Evolutionary conservation across 345 rosid genomes (phyloP).

Genomic region (Lepidium sativum): DNA sequence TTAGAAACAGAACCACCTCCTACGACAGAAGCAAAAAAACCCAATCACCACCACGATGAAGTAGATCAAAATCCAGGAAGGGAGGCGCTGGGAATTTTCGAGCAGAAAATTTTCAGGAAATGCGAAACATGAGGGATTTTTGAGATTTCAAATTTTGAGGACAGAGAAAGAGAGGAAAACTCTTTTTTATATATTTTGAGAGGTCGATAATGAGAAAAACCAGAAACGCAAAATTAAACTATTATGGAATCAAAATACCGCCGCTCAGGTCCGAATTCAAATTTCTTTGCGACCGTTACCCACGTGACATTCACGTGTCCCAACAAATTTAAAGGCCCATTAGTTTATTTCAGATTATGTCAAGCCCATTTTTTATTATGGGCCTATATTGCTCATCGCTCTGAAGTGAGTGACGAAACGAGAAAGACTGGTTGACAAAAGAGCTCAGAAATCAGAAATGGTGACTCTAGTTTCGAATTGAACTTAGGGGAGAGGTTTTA

Average conservation of each 20-base stretch:
- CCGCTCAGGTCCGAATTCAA: conserved; percentile 52
- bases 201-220: conserved; percentile 19
- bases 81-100: neutral
- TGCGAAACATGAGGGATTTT: conserved; percentile 1
- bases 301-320: conserved; percentile 27
- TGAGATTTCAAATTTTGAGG: conserved; percentile 22
- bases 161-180: neutral
- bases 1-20: neutral
- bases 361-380: neutral
- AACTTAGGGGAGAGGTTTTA: neutral
- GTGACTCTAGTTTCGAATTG: conserved; percentile 11
- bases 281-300: conserved; percentile 19
- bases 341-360: neutral
- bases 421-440: neutral
- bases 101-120: conserved; percentile 5
- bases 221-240: conserved; percentile 1
- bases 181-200: neutral
- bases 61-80: conserved; percentile 1
- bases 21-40: neutral
- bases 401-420: neutral
- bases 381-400: neutral
- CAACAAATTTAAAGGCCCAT: neutral
- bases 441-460: conserved; percentile 10
- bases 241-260: conserved; percentile 13
- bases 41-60: neutral